phyloP scores from a whole-genome alignment of 495 filamentous ascomycete genomes.

The Penicillium robsamsonii region DNA sequence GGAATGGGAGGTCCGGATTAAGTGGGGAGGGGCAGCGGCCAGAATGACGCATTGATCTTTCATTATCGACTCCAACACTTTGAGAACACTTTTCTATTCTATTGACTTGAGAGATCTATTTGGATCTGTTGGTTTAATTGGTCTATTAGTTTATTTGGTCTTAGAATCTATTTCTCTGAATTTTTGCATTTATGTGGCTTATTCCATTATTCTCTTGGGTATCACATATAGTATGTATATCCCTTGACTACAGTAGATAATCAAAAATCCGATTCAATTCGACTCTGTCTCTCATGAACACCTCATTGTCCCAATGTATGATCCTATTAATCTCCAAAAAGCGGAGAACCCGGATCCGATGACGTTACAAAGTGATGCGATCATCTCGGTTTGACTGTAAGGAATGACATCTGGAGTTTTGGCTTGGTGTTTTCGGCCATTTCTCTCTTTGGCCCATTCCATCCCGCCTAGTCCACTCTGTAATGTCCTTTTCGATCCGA shows the following conservation, averaged over 20 bases:
- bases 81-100: neutral
- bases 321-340: neutral
- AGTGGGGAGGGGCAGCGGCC: slow-evolving; percentile 28
- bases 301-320: neutral
- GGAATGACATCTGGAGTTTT: neutral
- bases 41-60: slow-evolving; percentile 37
- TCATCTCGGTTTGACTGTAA: slow-evolving; percentile 3
- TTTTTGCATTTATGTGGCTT: neutral
- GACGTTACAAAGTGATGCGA: slow-evolving; percentile 13
- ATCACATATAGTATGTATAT: neutral
- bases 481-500: neutral
- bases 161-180: neutral
- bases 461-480: slow-evolving; percentile 1
- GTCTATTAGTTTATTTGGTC: neutral
- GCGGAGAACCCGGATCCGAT: slow-evolving; percentile 12
- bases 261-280: too few species aligned
- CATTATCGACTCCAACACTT: neutral
- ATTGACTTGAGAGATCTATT: neutral
- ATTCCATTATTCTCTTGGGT: neutral
- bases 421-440: slow-evolving; percentile 3
- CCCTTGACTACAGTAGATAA: too few species aligned
- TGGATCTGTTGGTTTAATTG: neutral
- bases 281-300: neutral
- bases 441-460: slow-evolving; percentile 1
- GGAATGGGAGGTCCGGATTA: slow-evolving; percentile 20